phyloP scores from a whole-genome alignment of 371 early-diverging fungal species.

The Mucor piriformis region DNA sequence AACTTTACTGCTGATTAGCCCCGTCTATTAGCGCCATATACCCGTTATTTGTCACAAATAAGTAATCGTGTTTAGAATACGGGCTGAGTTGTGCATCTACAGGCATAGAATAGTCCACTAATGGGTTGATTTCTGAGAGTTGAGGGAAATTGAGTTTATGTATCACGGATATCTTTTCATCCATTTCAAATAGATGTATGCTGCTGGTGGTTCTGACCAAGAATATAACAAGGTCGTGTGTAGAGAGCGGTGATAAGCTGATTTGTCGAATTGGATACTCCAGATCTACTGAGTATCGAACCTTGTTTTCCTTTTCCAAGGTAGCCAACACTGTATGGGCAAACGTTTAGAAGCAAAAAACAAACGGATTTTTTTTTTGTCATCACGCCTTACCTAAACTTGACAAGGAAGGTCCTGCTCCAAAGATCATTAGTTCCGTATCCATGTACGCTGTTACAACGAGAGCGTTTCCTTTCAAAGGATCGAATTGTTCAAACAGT shows the following conservation, averaged over 20 bases:
- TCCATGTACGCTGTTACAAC: neutral
- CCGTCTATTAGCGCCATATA: conserved; percentile 19
- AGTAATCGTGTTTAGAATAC: conserved; percentile 5
- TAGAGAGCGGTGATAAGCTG: conserved; percentile 7
- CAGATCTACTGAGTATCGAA: conserved; percentile 5
- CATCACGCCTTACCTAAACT: conserved; percentile 17
- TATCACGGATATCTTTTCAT: neutral
- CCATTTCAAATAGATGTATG: conserved; percentile 2
- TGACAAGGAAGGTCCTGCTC: conserved; percentile 15
- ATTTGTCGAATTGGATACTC: conserved; percentile 24
- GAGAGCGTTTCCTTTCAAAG: conserved; percentile 18
- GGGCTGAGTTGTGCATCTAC: conserved; percentile 17
- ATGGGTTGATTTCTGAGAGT: neutral
- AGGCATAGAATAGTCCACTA: conserved; percentile 27
- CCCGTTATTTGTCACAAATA: conserved; percentile 20
- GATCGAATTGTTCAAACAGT: conserved; percentile 10
- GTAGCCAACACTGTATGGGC: neutral
- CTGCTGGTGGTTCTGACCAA: conserved; percentile 19
- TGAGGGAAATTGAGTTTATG: conserved; percentile 11
- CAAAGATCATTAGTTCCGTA: conserved; percentile 6
- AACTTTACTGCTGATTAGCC: neutral
- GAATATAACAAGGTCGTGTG: neutral
- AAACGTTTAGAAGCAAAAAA: neutral
- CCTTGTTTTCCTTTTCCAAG: neutral
- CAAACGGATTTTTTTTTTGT: too few species aligned